A percentile compares a stretch with the other conserved stretches of the same genome.
Evolutionary conservation across 768 basidiomycete genomes (phyloP).

Genomic region (Baorangia bicolor): DNA sequence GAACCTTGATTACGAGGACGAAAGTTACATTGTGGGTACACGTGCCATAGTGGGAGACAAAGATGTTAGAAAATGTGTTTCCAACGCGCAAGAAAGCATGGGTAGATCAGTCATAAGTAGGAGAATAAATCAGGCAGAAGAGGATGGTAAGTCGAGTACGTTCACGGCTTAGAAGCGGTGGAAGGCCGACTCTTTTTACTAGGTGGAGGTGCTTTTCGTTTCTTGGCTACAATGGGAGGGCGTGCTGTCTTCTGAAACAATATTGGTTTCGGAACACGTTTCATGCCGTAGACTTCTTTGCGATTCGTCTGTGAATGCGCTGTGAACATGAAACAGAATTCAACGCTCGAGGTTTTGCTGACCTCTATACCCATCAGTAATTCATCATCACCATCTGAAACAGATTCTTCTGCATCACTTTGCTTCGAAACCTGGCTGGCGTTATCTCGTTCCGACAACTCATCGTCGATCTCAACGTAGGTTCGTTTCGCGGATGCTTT

Average conservation of each 20-base stretch:
- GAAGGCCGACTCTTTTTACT: constrained; percentile 15
- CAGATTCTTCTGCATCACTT: constrained; percentile 13
- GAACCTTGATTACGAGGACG: not conserved
- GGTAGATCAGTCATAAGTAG: constrained; percentile 6
- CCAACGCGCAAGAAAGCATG: constrained; percentile 5
- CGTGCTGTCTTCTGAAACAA: constrained; percentile 4
- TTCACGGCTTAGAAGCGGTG: constrained; percentile 10
- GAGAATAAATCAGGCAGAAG: constrained; percentile 10
- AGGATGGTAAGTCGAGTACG: not conserved
- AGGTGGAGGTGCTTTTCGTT: constrained; percentile 15
- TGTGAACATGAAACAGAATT: not conserved
- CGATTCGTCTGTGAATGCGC: constrained; percentile 37
- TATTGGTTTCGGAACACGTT: constrained; percentile 21
- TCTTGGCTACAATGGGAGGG: constrained; percentile 15
- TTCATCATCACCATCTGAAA: constrained; percentile 55
- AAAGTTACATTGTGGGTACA: constrained; percentile 8
- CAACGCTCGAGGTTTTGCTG: constrained; percentile 9
- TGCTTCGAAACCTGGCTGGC: constrained; percentile 6
- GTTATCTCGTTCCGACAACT: constrained; percentile 21
- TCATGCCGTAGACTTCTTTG: constrained; percentile 35
- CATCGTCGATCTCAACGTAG: constrained; percentile 36
- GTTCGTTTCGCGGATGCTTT: constrained; percentile 24
- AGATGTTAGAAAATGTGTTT: constrained; percentile 6
- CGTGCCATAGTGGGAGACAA: not conserved
- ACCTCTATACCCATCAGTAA: constrained; percentile 63